Base-by-base conservation (phyloP, 805 yeast species). In the Cyberlindnera bimundalis region DNA sequence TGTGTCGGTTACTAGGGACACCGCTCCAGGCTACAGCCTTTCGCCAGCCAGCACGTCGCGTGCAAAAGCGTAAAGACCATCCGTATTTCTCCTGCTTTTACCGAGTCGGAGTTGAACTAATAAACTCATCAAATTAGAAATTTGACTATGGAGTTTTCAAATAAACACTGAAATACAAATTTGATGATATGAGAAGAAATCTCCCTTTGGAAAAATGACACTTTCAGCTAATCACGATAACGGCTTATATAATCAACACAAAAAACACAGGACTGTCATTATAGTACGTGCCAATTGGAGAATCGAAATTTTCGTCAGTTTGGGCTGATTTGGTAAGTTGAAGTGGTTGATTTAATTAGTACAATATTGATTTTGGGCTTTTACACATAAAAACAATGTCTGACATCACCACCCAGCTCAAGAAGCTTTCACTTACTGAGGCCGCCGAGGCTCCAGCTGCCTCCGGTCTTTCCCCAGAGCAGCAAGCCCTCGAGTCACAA, bases 401-500 rank as follows among this genome's bases (percentile, higher is more conserved):
- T 36, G 62, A 59, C 26, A 40, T 64, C 21, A 33, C 60, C 14
- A 46, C 57, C 6, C 45, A 61, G 24, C 59, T 66, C 45, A 46
- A 58, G 46, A 56, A 58, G 37, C 56, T 62, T 13, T 51, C 59
- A 1, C 47, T 64, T 27, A 48, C 51, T 11, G 39, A 35, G 25
- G 36, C 42, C 8, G 42, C 39, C 15, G 31, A 29, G 42, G 54
- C 52, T 31, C 55, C 60, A 31, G 45, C 59, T 2, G 42, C 59
- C 6, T 35, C 51, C 27, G 46, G 51, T 28, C 53, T 67, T 30
- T 48, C 64, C 29, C 55, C 56, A 18, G 73, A 77, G 62, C 84
- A 82, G 66, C 70, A 73, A 56, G 96, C 96, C 17, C 70, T 81
- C 51, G 71, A 76, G 48, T 74, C 89, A 25, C 96, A 90, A 66